Evolutionary conservation across 2,329 filamentous ascomycete species (phyloP), one percentile per base, ranked within the genome.

Genomic region (Monosporascus sp.): DNA sequence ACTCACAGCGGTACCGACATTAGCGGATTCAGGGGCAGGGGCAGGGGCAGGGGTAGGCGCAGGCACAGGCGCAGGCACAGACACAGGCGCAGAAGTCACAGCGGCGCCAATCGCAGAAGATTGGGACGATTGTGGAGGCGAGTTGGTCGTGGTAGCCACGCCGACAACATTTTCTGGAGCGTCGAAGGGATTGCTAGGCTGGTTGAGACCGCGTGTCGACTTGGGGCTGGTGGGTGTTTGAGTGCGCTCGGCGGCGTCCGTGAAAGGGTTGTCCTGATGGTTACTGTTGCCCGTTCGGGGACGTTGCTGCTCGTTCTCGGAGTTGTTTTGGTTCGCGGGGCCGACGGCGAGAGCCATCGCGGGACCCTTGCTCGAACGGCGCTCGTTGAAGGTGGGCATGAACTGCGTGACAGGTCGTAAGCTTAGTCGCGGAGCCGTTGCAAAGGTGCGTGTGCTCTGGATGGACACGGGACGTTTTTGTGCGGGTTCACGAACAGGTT

Each of bases 331-430:
- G 62, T 43, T 60, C 37, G 65, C 58, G 22, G 70, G 62, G 17
- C 64, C 64, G 11, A 65, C 58, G 8, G 63, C 63, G 41, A 72
- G 59, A 47, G 68, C 63, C 52, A 78, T 68, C 35, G 69, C 72
- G 55, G 74, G 74, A 35, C 73, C 75, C 55, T 76, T 78, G 72
- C 77, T 83, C 37, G 70, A 66, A 49, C 76, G 73, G 65, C 78
- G 77, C 52, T 81, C 78, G 7, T 74, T 70, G 51, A 89, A 79
- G 64, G 82, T 85, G 5, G 90, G 88, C 40, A 89, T 78, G 72
- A 96, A 92, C 64, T 94, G 85, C 41, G 90, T 93, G 48, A 94
- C 82, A 3, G 91, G 91, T 49, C 91, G 87, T 51, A 96, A 78
- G 65, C 90, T 95, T 56, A 97, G 79, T 57, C 87, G 87, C n/a